phyloP scores from a whole-genome alignment of 371 early-diverging fungal genomes.

The Rhizopus stolonifer region DNA sequence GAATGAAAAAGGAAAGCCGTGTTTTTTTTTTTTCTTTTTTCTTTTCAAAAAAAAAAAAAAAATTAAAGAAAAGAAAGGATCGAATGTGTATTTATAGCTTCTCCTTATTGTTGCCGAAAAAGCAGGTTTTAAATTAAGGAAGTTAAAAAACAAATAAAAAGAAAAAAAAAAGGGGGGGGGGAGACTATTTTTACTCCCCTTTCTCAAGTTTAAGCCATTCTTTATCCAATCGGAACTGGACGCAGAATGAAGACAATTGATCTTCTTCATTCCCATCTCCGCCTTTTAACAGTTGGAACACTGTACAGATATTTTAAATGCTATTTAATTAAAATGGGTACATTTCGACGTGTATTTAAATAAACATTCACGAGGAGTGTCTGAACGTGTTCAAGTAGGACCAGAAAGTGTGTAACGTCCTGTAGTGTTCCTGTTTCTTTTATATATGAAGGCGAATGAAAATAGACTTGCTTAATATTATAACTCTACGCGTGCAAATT shows the following conservation, averaged over 20 bases:
- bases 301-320: too few relatives aligned
- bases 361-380: too few relatives aligned
- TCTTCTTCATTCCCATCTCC: background rate
- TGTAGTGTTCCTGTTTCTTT: too few relatives aligned
- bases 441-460: too few relatives aligned
- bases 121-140: background rate
- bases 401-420: too few relatives aligned
- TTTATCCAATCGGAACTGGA: conserved; percentile 1
- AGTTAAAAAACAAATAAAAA: background rate
- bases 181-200: background rate
- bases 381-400: too few relatives aligned
- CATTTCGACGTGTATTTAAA: too few relatives aligned
- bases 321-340: too few relatives aligned
- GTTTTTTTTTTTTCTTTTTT: too few relatives aligned
- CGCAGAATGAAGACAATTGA: conserved; percentile 1
- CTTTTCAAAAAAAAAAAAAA: conserved; percentile 1
- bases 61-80: background rate
- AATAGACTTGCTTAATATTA: too few relatives aligned
- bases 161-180: background rate
- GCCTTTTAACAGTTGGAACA: background rate
- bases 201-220: background rate
- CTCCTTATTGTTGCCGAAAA: conserved; percentile 1
- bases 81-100: background rate
- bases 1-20: too few relatives aligned
- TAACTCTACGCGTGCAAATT: too few relatives aligned